Base-by-base conservation (phyloP, 176 grass and related monocot species). In the Triticum urartu region DNA sequence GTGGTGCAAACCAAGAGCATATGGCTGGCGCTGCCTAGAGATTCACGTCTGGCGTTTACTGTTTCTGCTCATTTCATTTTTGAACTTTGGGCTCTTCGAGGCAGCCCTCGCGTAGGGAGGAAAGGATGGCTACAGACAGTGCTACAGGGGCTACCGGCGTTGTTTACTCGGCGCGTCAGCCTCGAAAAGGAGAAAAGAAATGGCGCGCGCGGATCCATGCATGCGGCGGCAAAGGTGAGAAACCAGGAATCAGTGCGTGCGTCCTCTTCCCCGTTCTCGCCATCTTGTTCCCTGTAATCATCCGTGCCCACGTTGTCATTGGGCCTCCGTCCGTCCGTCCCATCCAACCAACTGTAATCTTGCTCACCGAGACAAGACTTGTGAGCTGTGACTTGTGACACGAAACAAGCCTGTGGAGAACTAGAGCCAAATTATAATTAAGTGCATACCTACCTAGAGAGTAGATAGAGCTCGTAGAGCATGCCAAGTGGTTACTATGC, bases 201-300 rank as follows among this genome's bases (percentile, higher is more conserved):
- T 12, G 14, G 21, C 28, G n/a, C 87, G 10, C 67, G 42, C 7
- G 8, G 2, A 64, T n/a, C 72, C 9, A 82, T 62, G 71, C 11
- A 82, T 61, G 71, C 67, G 1, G 28, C 9, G 18, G 52, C 77
- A 62, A 9, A 33, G 64, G 64, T 39, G 68, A 20, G 68, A 25
- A 61, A 79, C 54, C 33, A 14, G 76, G 77, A 65, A 30, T 21
- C 22, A 78, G 61, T 52, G 83, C 72, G 74, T 56, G 61, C 83
- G 62, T 52, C 83, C 34, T 43, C 78, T 71, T 70, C 71, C 71
- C 79, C 25, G 78, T 78, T 71, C 39, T 39, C 50, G 88, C 38
- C 36, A 5, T 70, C 78, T 11, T 82, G 88, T 78, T 86, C 88
- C 88, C 71, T 6, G 18, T 24, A 54, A 68, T 85, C 62, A 68